phyloP scores from a whole-genome alignment of 768 basidiomycete genomes.

The Porphyrellus cyaneotinctus region DNA sequence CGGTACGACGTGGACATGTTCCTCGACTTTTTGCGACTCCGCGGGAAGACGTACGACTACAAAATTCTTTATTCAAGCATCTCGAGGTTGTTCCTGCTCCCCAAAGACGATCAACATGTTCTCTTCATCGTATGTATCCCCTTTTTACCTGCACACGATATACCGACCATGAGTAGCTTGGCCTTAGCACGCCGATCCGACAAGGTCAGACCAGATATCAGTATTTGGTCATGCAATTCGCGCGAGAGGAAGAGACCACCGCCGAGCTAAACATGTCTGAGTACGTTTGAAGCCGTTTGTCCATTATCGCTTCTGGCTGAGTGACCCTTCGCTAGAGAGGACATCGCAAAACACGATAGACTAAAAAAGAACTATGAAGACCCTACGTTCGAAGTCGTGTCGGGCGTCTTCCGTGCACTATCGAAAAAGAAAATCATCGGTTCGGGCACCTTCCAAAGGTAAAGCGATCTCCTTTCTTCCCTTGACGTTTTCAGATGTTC shows the following conservation, averaged over 20 bases:
- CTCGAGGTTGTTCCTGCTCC: slow-evolving; percentile 84
- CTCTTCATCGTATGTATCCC: slow-evolving; percentile 76
- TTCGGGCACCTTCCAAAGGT: slow-evolving; percentile 84
- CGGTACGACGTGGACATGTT: slow-evolving; percentile 99
- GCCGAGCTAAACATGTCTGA: slow-evolving; percentile 91
- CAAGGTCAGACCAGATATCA: slow-evolving; percentile 99
- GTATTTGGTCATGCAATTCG: slow-evolving; percentile 97
- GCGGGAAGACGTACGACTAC: slow-evolving; percentile 99
- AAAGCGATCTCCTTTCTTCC: background rate
- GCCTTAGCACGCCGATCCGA: slow-evolving; percentile 87
- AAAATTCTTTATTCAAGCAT: slow-evolving; percentile 91
- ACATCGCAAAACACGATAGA: slow-evolving; percentile 72
- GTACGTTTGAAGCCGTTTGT: slow-evolving; percentile 43
- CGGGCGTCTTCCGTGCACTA: slow-evolving; percentile 86
- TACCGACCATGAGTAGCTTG: slow-evolving; percentile 53
- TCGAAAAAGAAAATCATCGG: slow-evolving; percentile 90
- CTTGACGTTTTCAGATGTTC: background rate
- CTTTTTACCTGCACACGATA: background rate
- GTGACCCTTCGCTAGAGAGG: slow-evolving; percentile 48
- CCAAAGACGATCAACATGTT: slow-evolving; percentile 95
- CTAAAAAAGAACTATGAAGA: slow-evolving; percentile 93
- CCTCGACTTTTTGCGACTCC: slow-evolving; percentile 85
- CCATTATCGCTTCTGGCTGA: background rate
- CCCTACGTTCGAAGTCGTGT: slow-evolving; percentile 93
- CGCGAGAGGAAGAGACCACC: slow-evolving; percentile 94